phyloP scores from a whole-genome alignment of 495 filamentous ascomycete genomes.

The Daldinia vernicosa region DNA sequence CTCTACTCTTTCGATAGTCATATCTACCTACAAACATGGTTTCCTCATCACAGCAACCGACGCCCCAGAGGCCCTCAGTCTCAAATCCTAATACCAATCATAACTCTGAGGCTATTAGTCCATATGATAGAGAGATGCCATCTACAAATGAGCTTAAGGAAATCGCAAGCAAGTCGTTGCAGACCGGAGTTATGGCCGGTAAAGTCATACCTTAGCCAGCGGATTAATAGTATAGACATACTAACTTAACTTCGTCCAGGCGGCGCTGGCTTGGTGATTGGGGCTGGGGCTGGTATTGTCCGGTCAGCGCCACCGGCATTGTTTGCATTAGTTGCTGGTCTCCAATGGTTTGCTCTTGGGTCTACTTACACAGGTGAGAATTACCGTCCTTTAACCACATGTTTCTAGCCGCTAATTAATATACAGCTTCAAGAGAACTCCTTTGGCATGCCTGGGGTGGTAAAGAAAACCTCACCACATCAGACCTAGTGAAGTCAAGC shows the following conservation, averaged over 20 bases:
- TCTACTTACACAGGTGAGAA: conserved; percentile 77
- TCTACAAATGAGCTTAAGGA: conserved; percentile 16
- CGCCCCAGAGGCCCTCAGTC: conserved; percentile 9
- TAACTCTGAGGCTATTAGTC: conserved; percentile 3
- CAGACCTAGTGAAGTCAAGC: conserved; percentile 69
- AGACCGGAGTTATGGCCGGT: conserved; percentile 32
- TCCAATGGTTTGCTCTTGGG: conserved; percentile 83
- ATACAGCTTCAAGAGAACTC: conserved; percentile 49
- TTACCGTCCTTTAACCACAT: conserved; percentile 31
- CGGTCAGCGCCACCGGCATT: conserved; percentile 70
- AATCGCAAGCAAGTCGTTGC: conserved; percentile 37
- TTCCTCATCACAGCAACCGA: conserved; percentile 23
- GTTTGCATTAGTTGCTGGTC: conserved; percentile 74
- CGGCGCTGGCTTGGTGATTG: conserved; percentile 73
- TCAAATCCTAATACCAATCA: neutral
- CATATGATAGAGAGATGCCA: conserved; percentile 10
- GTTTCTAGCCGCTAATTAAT: conserved; percentile 23
- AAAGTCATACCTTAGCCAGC: conserved; percentile 1
- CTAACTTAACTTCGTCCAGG: conserved; percentile 56
- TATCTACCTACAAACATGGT: conserved; percentile 24
- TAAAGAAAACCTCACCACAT: conserved; percentile 58
- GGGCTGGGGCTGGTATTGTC: conserved; percentile 73
- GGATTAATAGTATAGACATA: neutral
- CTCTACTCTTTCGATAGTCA: neutral
- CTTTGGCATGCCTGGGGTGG: conserved; percentile 48